A percentile compares a stretch with the other conserved stretches of the same genome.
Evolutionary conservation across 495 filamentous ascomycete genomes (phyloP).

Genomic region (Neurospora sp.): DNA sequence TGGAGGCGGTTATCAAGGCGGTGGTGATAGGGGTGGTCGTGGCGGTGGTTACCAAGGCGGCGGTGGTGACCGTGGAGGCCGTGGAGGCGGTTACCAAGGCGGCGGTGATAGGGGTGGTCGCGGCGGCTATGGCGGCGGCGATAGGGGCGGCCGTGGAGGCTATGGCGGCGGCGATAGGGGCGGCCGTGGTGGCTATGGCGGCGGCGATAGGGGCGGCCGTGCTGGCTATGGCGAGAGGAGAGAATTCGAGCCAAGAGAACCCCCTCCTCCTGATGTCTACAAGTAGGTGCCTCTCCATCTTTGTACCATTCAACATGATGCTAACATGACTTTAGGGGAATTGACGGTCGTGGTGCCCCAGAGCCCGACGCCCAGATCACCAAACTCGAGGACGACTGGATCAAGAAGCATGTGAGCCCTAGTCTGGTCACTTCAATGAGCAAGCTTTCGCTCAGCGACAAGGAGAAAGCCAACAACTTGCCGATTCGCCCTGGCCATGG

Average conservation of each 20-base stretch:
- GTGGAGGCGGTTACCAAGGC: conserved; percentile 12
- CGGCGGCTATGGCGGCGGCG: conserved; percentile 10
- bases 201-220: conserved; percentile 5
- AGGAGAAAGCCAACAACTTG: conserved; percentile 9
- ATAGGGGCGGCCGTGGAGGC: conserved; percentile 17
- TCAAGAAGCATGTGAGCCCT: conserved; percentile 8
- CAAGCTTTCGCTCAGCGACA: conserved; percentile 14
- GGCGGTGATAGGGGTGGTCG: conserved; percentile 3
- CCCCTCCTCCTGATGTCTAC: conserved; percentile 19
- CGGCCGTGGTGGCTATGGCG: conserved; percentile 11
- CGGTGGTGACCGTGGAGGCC: background rate
- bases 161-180: conserved; percentile 17
- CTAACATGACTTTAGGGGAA: background rate
- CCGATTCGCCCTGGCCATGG: conserved; percentile 52
- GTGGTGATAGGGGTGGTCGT: background rate
- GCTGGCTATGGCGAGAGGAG: conserved; percentile 13
- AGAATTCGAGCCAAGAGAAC: conserved; percentile 6
- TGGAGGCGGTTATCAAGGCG: background rate
- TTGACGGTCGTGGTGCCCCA: conserved; percentile 5
- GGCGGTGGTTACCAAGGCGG: background rate
- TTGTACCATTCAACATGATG: background rate
- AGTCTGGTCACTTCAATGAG: conserved; percentile 13
- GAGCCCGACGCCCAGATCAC: conserved; percentile 22
- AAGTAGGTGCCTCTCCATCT: conserved; percentile 16
- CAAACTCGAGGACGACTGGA: conserved; percentile 24